Base-by-base conservation (phyloP, 2,329 filamentous ascomycete genomes). In the Lachnellula hyalina region DNA sequence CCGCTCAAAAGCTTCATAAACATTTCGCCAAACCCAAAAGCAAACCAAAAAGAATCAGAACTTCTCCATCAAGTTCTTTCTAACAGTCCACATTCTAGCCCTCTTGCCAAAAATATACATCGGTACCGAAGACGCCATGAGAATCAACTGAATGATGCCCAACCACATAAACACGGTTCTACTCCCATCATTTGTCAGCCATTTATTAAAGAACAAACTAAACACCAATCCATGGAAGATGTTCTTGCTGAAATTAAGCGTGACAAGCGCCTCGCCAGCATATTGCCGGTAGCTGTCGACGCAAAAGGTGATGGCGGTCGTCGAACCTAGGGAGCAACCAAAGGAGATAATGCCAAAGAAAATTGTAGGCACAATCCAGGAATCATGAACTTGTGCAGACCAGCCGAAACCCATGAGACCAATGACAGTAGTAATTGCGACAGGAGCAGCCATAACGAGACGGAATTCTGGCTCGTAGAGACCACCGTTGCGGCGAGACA, bases 381-480 rank as follows among this genome's bases (percentile, higher is more conserved):
- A 77, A 65, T 96, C 84, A 23, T 77, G 77, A 54, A 85, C 79
- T 59, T 90, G 71, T 0, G 87, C 90, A 9, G 87, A 91, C 94
- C 93, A 97, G n/a, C 93, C 93, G 66, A 94, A 97, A 2, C 91
- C 93, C 85, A 96, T 96, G 15, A 97, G 80, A 0, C 94, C 94
- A 34, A 93, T 83, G 1, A 85, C 83, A 0, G 92, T 96, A 3
- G 84, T 84, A 52, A 96, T 65, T 0, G 86, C 77, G 34, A 96
- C 85, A 0, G 92, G 93, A 3, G 86, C 72, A 0, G 84, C 89
- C 93, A 97, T 96, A 44, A 96, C 80, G 0, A 96, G 80, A 6
- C 92, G 83, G 67, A 95, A 97, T 71, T 97, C 93, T 0, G 93
- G 93, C 70, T 97, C 93, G 69, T 96, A 97, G 2, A 97, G 76